A percentile compares a stretch with the other conserved stretches of the same genome.
These are phyloP conservation scores for Schwanniomyces vanrijiae DNA, from an alignment of 805 yeast genomes.

Conservation along the genomic window DNA sequence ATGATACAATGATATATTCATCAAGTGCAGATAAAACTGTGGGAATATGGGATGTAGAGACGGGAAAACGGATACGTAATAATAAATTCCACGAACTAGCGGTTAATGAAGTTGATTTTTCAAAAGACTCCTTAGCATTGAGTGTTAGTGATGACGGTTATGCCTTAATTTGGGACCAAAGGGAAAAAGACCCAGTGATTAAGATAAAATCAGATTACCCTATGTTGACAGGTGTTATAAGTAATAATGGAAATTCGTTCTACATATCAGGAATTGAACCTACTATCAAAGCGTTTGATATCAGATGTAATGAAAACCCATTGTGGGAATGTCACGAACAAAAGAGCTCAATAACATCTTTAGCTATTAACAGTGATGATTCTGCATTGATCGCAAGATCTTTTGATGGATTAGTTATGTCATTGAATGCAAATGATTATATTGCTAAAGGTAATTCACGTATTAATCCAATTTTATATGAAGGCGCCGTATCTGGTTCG, in stretches of 20 bases:
- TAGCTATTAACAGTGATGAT: slow-evolving; percentile 48
- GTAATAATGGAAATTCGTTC: slow-evolving; percentile 39
- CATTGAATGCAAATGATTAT: slow-evolving; percentile 53
- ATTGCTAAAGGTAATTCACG: slow-evolving; percentile 41
- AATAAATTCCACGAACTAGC: slow-evolving; percentile 50
- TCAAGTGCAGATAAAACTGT: slow-evolving; percentile 64
- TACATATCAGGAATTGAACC: slow-evolving; percentile 73
- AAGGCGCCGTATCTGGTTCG: slow-evolving; percentile 55
- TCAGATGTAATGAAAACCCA: slow-evolving; percentile 40
- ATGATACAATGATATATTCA: slow-evolving; percentile 42
- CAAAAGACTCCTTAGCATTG: slow-evolving; percentile 27
- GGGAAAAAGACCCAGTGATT: slow-evolving; percentile 47
- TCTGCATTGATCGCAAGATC: slow-evolving; percentile 51
- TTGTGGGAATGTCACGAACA: slow-evolving; percentile 45
- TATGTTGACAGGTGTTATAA: slow-evolving; percentile 45
- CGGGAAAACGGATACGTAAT: slow-evolving; percentile 56
- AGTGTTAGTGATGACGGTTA: slow-evolving; percentile 71
- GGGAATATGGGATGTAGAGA: slow-evolving; percentile 60
- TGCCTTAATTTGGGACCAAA: slow-evolving; percentile 61
- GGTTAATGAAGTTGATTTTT: slow-evolving; percentile 54
- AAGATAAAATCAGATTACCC: slow-evolving; percentile 55
- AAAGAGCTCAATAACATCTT: slow-evolving; percentile 57
- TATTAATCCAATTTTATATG: slow-evolving; percentile 47
- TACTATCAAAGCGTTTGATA: slow-evolving; percentile 57
- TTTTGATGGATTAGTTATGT: slow-evolving; percentile 55